A percentile compares a stretch with the other conserved stretches of the same genome.
Conservation (phyloP, 345 rosid genomes). For the Citrus cavaleriei region DNA sequence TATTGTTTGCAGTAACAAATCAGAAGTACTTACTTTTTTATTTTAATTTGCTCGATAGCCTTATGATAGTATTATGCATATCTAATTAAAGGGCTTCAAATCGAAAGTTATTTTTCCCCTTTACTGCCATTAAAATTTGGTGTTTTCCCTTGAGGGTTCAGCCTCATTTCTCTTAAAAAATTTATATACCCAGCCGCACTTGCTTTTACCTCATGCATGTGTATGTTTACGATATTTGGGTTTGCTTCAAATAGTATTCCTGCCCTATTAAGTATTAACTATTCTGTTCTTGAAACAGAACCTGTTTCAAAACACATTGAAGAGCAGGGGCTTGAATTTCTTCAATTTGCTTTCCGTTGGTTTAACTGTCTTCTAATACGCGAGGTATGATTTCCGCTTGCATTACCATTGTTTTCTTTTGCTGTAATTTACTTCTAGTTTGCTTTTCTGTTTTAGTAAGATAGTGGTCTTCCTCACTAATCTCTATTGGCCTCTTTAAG, state of each 20-base stretch:
- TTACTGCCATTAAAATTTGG: not conserved
- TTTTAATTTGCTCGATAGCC: not conserved
- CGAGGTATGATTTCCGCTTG: slow-evolving; percentile 49
- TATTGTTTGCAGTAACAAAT: too few species aligned
- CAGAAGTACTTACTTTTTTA: too few species aligned
- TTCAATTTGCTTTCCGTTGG: slow-evolving; percentile 98
- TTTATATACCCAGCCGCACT: not conserved
- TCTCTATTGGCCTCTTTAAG: not conserved
- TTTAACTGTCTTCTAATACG: slow-evolving; percentile 97
- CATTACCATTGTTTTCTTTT: not conserved
- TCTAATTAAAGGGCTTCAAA: not conserved
- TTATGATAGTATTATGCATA: not conserved
- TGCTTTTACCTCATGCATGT: not conserved
- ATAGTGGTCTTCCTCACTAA: not conserved
- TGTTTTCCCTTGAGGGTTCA: not conserved
- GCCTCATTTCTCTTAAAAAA: not conserved
- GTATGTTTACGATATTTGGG: not conserved
- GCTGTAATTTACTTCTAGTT: not conserved
- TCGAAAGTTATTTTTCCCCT: too few species aligned
- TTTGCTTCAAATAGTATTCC: not conserved
- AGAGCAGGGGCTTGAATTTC: slow-evolving; percentile 96
- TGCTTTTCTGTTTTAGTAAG: not conserved
- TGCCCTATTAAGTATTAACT: slow-evolving; percentile 2
- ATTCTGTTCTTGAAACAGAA: slow-evolving; percentile 40
- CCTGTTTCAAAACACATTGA: slow-evolving; percentile 95